Evolutionary conservation across 2,329 filamentous ascomycete species (phyloP).

Genomic region (Botrytis elliptica): DNA sequence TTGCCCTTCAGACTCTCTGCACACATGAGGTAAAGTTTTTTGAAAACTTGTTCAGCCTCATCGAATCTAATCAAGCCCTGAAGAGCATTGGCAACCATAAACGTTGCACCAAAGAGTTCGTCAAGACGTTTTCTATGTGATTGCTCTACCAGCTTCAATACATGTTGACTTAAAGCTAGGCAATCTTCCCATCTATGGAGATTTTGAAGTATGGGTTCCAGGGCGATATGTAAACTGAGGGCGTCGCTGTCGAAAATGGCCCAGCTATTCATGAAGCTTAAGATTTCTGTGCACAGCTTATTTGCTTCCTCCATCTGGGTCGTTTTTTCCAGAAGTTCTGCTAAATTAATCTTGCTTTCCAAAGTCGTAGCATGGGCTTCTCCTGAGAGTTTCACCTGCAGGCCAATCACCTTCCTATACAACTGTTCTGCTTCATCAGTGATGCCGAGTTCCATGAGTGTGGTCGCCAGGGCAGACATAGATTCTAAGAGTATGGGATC

Average conservation of each 20-base stretch:
- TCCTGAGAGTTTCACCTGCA: neutral
- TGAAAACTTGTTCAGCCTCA: no score
- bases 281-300: neutral
- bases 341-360: neutral
- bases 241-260: no score
- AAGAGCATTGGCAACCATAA: rapidly evolving
- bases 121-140: rapidly evolving
- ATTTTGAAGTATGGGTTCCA: no score
- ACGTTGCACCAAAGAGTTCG: no score
- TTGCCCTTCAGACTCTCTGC: no score
- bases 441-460: neutral
- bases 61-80: no score
- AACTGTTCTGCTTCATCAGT: neutral
- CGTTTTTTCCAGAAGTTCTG: neutral
- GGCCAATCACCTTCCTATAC: neutral
- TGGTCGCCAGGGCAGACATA: neutral
- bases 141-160: no score
- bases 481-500: neutral
- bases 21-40: no score
- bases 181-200: no score
- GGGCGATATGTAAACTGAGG: no score
- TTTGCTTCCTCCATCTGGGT: neutral
- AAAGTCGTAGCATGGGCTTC: neutral
- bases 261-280: no score
- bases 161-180: no score